Evolutionary conservation across 129 eudicot genomes (phyloP), one percentile per base, ranked within the genome.

Genomic region (Sambucus nigra): DNA sequence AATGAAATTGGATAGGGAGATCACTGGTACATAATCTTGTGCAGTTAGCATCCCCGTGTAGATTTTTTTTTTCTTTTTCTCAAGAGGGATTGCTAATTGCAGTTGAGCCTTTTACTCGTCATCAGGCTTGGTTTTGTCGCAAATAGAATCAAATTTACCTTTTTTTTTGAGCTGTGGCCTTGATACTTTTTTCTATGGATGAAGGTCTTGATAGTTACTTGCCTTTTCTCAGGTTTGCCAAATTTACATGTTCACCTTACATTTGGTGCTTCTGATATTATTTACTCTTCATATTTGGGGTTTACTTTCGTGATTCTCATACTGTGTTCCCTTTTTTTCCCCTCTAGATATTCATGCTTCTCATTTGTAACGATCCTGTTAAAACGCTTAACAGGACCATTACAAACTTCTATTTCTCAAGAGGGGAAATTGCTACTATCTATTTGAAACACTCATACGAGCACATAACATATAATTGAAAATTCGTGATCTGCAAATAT

Each of bases 1-100:
- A 77, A 70, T 81, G 88, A 89, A 88, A 81, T 51, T 80, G 76
- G 93, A 85, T 65, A 78, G 83, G 57, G 83, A 79, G 67, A 81
- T 89, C 19, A 78, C 86, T 18, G 88, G 97, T 73, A 66, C 74
- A 68, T 86, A 69, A 54, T 25, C 3, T 10, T 57, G 57, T 52
- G 56, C 59, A 24, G 21, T 62, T 61, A 26, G 46, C 55, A 27
- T 50, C 66, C 29, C 11, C 29, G 28, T 70, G 65, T 76, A 38
- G 32, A 67, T 61, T 33, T 45, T 40, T 38, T 69, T 67, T 61
- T 40, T 35, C 40, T 60, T 70, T 70, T 20, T 24, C n/a, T 64
- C 17, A 26, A 27, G 66, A 52, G 61, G 65, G 68, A 57, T 28
- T 47, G 46, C 49, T 6, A 59, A 74, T 51, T 42, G 68, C 23